phyloP scores from a whole-genome alignment of 2,329 filamentous ascomycete genomes.

The Aureobasidium sp. region DNA sequence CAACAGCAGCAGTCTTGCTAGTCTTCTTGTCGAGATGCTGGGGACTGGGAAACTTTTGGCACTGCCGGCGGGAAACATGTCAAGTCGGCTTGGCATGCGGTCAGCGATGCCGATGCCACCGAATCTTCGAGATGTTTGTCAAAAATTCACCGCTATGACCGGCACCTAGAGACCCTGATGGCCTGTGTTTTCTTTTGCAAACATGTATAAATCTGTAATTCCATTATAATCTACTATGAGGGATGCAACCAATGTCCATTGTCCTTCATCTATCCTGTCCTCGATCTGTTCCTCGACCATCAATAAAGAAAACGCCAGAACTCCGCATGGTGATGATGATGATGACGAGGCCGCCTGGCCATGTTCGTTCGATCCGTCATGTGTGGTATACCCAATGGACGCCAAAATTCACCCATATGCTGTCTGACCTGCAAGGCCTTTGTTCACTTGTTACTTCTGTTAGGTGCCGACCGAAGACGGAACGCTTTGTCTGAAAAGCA shows the following conservation, averaged over 20 bases:
- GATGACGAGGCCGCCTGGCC: not conserved
- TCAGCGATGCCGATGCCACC: not conserved
- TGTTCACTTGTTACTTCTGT: conserved; percentile 9
- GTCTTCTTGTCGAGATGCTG: not conserved
- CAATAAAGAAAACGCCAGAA: not conserved
- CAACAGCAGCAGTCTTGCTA: not conserved
- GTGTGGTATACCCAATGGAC: conserved; percentile 7
- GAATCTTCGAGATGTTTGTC: conserved; percentile 11
- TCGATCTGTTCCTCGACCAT: not conserved
- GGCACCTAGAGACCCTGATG: not conserved
- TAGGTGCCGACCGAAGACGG: conserved; percentile 33
- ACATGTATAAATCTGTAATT: not conserved
- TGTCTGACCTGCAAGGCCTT: not conserved
- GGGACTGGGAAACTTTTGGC: not conserved
- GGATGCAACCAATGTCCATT: not conserved
- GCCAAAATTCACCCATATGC: conserved; percentile 1
- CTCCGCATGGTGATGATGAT: conserved; percentile 5
- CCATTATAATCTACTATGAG: not conserved
- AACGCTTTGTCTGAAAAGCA: conserved; percentile 40
- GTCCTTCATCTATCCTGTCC: not conserved
- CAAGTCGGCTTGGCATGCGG: not conserved
- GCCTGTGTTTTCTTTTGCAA: conserved; percentile 11
- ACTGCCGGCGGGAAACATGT: not conserved
- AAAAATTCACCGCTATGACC: not conserved
- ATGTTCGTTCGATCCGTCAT: not conserved